Evolutionary conservation across 2,329 filamentous ascomycete species (phyloP), one percentile per base, ranked within the genome.

Genomic region (Alternaria gansuensis): DNA sequence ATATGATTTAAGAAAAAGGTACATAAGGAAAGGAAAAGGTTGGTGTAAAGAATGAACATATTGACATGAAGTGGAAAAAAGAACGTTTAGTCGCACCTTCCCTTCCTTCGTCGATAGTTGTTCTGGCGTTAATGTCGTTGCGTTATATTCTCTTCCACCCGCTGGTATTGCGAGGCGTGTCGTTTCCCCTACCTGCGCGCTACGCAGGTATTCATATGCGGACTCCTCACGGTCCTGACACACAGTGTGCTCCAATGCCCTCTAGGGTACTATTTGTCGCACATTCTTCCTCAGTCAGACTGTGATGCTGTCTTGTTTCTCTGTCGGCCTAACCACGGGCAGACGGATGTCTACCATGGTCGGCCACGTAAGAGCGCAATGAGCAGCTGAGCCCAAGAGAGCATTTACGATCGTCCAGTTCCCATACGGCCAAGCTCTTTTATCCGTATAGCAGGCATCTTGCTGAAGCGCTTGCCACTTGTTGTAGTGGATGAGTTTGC

Each of bases 391-490:
- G 11, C 8, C 21, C 10, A 3, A 29, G 13, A 31, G 3, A 10
- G 29, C 33, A 4, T 29, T 7, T 68, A 74, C 50, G 70, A 64
- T 24, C 72, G 69, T 40, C 68, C 67, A 33, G 69, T 71, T 44
- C 68, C 67, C 23, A 60, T 67, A 21, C 72, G 68, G 3, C 68
- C 66, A 6, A 77, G 59, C 57, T 77, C 75, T 59, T 63, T 72
- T 57, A 77, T 72, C 45, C 72, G 57, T 36, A 75, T 66, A 6
- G 66, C 64, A 11, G 75, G 75, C 58, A 71, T 70, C 59, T 76
- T 76, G 68, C 74, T 76, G 61, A 75, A 69, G 33, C 75, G 74
- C 31, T 71, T 66, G 63, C 51, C 70, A 51, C 60, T 68, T 48
- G 68, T 68, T 4, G 68, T 63, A 34, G 64, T 64, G 26, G 71